phyloP scores from a whole-genome alignment of 1,284 basidiomycete species.

The Ustilago nuda region DNA sequence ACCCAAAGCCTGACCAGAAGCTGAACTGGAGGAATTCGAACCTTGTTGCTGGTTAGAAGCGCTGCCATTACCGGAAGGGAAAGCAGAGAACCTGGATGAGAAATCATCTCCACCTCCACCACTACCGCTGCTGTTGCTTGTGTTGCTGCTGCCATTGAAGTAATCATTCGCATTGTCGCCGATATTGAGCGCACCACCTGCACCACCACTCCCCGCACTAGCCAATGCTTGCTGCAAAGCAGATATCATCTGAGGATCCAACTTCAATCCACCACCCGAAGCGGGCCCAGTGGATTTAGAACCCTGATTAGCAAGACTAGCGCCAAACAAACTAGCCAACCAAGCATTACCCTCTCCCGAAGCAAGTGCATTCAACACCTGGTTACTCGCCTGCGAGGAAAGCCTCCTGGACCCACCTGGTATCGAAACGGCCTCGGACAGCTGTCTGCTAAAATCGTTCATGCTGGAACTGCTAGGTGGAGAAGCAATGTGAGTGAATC shows the following conservation, averaged over 20 bases:
- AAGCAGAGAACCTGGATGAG: constrained; percentile 36
- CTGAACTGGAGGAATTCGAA: constrained; percentile 4
- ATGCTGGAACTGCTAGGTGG: constrained; percentile 26
- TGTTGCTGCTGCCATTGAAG: constrained; percentile 18
- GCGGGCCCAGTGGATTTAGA: constrained; percentile 38
- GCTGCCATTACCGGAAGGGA: constrained; percentile 13
- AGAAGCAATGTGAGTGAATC: constrained; percentile 45
- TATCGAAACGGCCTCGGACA: constrained; percentile 44
- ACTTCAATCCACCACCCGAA: constrained; percentile 48
- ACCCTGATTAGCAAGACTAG: constrained; percentile 40
- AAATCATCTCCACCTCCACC: constrained; percentile 18
- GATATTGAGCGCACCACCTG: constrained; percentile 3
- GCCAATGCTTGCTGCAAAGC: constrained; percentile 57
- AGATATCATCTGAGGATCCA: constrained; percentile 60
- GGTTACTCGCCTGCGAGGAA: constrained; percentile 52
- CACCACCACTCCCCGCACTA: constrained; percentile 26
- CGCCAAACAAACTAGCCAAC: constrained; percentile 57
- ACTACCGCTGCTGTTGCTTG: background rate
- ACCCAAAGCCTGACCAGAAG: constrained; percentile 24
- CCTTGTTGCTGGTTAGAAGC: background rate
- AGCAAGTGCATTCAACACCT: constrained; percentile 58
- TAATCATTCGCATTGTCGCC: constrained; percentile 27
- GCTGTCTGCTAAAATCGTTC: constrained; percentile 30
- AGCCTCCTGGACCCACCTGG: constrained; percentile 51
- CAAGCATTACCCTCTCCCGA: constrained; percentile 58